Conservation (phyloP, 306 rosid species). For the Luffa aegyptiaca region DNA sequence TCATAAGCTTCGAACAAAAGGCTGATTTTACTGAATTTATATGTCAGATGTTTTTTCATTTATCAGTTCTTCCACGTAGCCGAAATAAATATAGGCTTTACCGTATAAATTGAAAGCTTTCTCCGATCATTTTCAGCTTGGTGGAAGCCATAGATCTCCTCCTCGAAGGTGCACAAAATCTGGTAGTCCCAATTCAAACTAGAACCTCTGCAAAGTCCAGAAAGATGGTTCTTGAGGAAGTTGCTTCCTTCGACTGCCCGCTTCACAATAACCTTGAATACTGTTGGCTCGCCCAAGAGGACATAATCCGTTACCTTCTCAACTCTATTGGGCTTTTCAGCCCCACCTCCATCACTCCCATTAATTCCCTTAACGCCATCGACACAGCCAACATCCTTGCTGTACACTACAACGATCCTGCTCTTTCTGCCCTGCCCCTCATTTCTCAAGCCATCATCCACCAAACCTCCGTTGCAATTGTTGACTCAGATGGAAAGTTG, state of each 20-base stretch:
- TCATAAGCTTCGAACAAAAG: background rate
- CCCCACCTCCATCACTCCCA: constrained; percentile 29
- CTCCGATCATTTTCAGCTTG: constrained; percentile 25
- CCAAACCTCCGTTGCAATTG: constrained; percentile 63
- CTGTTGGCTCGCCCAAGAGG: constrained; percentile 92
- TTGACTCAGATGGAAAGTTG: constrained; percentile 35
- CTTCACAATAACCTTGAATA: constrained; percentile 34
- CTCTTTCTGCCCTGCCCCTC: constrained; percentile 46
- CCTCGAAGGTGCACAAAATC: constrained; percentile 56
- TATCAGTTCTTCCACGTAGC: background rate
- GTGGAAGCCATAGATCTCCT: constrained; percentile 60
- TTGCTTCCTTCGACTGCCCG: background rate
- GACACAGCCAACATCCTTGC: constrained; percentile 32
- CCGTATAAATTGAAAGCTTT: background rate
- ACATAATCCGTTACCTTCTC: constrained; percentile 66
- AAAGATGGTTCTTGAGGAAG: constrained; percentile 7
- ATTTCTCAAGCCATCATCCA: constrained; percentile 30
- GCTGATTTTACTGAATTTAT: background rate
- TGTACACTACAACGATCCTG: constrained; percentile 49
- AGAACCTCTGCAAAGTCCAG: constrained; percentile 12
- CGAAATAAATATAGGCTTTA: background rate
- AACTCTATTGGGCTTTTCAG: constrained; percentile 59
- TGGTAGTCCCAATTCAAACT: constrained; percentile 45
- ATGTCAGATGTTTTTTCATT: background rate
- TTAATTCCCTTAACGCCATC: constrained; percentile 42